Evolutionary conservation across 2,329 filamentous ascomycete species (phyloP).

Genomic region (Phialemonium atrogriseum): DNA sequence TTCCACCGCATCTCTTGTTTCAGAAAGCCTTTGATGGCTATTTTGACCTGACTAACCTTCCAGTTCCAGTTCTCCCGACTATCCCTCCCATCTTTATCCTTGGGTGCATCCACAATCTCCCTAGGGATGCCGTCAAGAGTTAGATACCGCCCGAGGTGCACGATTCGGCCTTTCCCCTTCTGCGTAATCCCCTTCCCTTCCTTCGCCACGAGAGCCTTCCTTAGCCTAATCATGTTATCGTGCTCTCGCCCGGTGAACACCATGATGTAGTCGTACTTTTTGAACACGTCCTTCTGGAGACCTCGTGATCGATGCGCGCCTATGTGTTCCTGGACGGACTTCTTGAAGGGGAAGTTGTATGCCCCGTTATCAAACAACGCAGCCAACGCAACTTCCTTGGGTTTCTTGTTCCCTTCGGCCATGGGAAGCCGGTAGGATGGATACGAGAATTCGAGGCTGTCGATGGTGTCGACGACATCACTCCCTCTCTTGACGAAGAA

Average conservation of each 20-base stretch:
- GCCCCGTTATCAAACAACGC: constrained; percentile 18
- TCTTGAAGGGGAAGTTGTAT: constrained; percentile 14
- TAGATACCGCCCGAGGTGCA: constrained; percentile 18
- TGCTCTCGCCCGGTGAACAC: constrained; percentile 18
- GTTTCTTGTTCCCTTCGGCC: constrained; percentile 6
- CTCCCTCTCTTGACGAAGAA: constrained; percentile 13
- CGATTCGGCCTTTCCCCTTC: constrained; percentile 13
- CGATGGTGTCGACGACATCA: constrained; percentile 11
- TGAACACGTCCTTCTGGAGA: constrained; percentile 12
- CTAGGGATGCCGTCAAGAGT: constrained; percentile 3
- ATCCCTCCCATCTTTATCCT: constrained; percentile 1
- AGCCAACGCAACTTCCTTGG: constrained; percentile 8
- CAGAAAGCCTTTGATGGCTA: constrained; percentile 14
- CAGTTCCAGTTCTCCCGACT: constrained; percentile 13
- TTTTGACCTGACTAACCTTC: constrained; percentile 14
- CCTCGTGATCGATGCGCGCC: constrained; percentile 9
- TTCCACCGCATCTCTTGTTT: constrained; percentile 15
- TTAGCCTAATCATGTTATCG: constrained; percentile 16
- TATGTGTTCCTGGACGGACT: constrained; percentile 7
- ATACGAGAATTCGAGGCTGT: constrained; percentile 11
- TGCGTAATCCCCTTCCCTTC: constrained; percentile 4
- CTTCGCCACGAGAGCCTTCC: constrained; percentile 10
- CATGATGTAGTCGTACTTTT: constrained; percentile 16
- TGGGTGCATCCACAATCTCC: constrained; percentile 7
- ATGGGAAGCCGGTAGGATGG: constrained; percentile 9